Evolutionary conservation across 1,139 yeast species (phyloP), one percentile per base, ranked within the genome.

Genomic region (Suhomyces coccinellae): DNA sequence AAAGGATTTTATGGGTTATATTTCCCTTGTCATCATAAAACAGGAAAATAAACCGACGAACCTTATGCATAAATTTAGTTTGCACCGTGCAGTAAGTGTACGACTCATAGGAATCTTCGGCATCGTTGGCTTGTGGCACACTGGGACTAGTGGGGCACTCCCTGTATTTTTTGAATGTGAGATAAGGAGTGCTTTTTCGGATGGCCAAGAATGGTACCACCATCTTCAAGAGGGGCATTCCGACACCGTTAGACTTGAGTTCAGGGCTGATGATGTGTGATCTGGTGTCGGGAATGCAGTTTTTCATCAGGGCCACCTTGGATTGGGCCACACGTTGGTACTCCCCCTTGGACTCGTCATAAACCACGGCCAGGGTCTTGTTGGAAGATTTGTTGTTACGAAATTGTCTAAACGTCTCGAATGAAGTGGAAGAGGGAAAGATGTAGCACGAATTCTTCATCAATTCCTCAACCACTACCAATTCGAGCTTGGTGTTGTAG

Each of bases 141-240:
- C 9, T 20, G 11, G 36, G 73, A 6, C 58, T 57, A 7, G 50
- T 38, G 1, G 75, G 75, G 5, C 55, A 48, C 48, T 73, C 77
- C 22, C 60, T 53, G 49, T 54, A 72, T 41, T 60, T 57, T 40
- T 63, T 64, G 46, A 73, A 69, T 2, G 65, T 47, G 45, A 71
- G 57, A 43, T 58, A 67, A 1, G 79, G 77, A 1, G 69, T 52
- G 40, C 62, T 66, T 44, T 67, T 69, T n/a, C 74, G 59, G 46
- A 71, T 64, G 1, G 63, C 52, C 60, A 73, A 58, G 52, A 67
- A 69, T 0, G 77, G 78, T 1, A 62, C 63, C 30, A 53, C 57
- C 11, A 71, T 52, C 51, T 66, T 71, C 51, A 73, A 63, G 9
- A 73, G 46, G 0, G 79, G 79, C 36, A 71, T 52, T 0, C 76